These are phyloP conservation scores for Zanthoxylum bungeanum DNA, from an alignment of 345 rosid species.

Conservation along the genomic window DNA sequence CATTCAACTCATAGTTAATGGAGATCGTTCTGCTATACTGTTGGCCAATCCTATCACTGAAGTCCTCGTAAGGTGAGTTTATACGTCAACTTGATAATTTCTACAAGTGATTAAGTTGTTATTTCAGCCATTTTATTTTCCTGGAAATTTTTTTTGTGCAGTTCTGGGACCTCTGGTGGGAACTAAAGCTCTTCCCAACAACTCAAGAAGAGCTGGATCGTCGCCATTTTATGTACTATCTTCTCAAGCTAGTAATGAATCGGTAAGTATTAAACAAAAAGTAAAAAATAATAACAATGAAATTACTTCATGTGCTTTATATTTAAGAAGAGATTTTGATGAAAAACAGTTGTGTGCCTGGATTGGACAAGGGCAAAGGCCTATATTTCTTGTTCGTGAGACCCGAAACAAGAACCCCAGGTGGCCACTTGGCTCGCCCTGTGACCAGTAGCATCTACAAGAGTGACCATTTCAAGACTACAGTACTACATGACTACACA, in stretches of 20 bases:
- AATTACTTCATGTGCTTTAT: not conserved
- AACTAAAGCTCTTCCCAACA: constrained; percentile 91
- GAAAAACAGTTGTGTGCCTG: constrained; percentile 69
- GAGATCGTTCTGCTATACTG: constrained; percentile 78
- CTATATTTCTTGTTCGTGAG: constrained; percentile 77
- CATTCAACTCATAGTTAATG: constrained; percentile 91
- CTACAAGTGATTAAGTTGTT: not conserved
- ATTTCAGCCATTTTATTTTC: too few relatives aligned
- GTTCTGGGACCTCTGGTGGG: constrained; percentile 99
- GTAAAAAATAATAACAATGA: not conserved
- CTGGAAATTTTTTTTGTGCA: constrained; percentile 28
- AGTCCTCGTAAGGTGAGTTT: constrained; percentile 73
- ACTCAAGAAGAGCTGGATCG: constrained; percentile 86
- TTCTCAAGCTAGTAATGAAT: constrained; percentile 94
- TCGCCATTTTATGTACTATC: too few relatives aligned
- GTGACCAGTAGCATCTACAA: constrained; percentile 93
- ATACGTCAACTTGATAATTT: not conserved
- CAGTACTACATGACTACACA: constrained; percentile 77
- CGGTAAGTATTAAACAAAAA: constrained; percentile 44
- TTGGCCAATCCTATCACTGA: constrained; percentile 84
- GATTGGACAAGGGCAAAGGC: constrained; percentile 85
- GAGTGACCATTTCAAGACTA: constrained; percentile 73
- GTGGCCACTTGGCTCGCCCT: constrained; percentile 79
- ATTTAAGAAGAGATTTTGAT: constrained; percentile 2
- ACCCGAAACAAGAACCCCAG: constrained; percentile 81